Evolutionary conservation across 2,329 filamentous ascomycete species (phyloP), one percentile per base, ranked within the genome.

Genomic region (Leptographium lundbergii): DNA sequence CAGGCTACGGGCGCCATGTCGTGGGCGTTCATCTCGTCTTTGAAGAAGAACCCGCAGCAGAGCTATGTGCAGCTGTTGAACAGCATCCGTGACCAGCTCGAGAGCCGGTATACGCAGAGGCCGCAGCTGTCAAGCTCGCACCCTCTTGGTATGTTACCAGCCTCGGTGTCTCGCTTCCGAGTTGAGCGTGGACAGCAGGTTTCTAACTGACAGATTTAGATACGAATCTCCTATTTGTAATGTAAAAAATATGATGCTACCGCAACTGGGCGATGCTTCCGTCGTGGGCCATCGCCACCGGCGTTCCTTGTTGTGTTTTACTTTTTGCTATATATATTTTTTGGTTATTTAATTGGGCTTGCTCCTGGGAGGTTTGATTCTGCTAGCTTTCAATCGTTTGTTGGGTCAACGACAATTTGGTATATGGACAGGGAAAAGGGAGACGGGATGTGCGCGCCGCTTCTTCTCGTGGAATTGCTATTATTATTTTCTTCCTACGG

Each of bases 1-100:
- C 82, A 96, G 73, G 92, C 94, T 32, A 97, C 94, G 0, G 94
- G 94, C 57, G 94, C 94, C 69, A 97, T 99, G 94, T 96, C 91
- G 1, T 97, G 89, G 85, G 94, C 94, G 11, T 99, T 99, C 71
- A 91, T 99, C 70, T 87, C 80, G 6, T 87, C 91, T 51, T 81
- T 99, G 65, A 92, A 90, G 77, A 96, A 96, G 81, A 95, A 97
- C 71, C 91, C 92, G 0, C 91, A 96, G 69, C 94, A 99, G 77
- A 96, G 91, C 76, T 99, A 99, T 69, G 91, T 99, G 57, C 88
- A 96, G 75, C 77, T 99, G 62, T 81, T 99, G 67, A 97, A 96
- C 78, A 96, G 87, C 73, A 96, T 99, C 68, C 88, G 94, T 63
- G 91, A 96, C 66, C 91, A 97, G 73, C 79, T 99, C 63, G 77